phyloP scores from a whole-genome alignment of 108 stramenopile genomes.

The Poteriospumella lacustris region DNA sequence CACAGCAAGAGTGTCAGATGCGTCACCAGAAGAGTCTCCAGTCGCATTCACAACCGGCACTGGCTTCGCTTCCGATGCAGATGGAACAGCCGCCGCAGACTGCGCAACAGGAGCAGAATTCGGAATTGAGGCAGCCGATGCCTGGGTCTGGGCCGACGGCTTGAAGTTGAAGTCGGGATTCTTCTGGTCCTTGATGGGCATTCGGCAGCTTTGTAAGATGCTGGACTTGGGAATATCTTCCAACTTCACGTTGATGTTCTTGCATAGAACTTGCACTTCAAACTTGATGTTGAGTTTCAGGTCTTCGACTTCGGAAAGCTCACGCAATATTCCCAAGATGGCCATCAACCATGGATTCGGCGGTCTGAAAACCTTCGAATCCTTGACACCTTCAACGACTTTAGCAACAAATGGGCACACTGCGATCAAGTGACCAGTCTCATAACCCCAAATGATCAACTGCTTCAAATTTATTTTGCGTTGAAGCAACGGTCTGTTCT shows the following conservation, averaged over 20 bases:
- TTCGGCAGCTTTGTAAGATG: constrained; percentile 44
- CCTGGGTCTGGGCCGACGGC: too few relatives aligned
- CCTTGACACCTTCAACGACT: constrained; percentile 90
- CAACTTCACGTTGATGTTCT: constrained; percentile 81
- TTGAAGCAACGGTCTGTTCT: constrained; percentile 91
- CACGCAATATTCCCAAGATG: constrained; percentile 79
- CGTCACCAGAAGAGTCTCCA: background rate
- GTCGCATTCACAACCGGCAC: constrained; percentile 27
- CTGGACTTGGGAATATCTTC: constrained; percentile 75
- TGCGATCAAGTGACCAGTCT: constrained; percentile 93
- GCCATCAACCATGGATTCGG: constrained; percentile 99
- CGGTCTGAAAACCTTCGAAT: constrained; percentile 82
- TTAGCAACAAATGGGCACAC: constrained; percentile 96
- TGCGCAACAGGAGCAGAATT: constrained; percentile 35
- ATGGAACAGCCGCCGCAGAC: background rate
- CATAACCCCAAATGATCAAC: constrained; percentile 90
- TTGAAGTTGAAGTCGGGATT: constrained; percentile 95
- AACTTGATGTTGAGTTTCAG: constrained; percentile 99
- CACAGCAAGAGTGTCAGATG: background rate
- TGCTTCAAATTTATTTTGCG: constrained; percentile 94
- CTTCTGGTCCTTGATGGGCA: constrained; percentile 75
- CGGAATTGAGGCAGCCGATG: constrained; percentile 21
- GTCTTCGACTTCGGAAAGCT: constrained; percentile 66
- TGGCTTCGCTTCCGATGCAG: constrained; percentile 38
- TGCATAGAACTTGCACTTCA: constrained; percentile 96